phyloP scores from a whole-genome alignment of 208 protist species.

The Phytomonas francai region DNA sequence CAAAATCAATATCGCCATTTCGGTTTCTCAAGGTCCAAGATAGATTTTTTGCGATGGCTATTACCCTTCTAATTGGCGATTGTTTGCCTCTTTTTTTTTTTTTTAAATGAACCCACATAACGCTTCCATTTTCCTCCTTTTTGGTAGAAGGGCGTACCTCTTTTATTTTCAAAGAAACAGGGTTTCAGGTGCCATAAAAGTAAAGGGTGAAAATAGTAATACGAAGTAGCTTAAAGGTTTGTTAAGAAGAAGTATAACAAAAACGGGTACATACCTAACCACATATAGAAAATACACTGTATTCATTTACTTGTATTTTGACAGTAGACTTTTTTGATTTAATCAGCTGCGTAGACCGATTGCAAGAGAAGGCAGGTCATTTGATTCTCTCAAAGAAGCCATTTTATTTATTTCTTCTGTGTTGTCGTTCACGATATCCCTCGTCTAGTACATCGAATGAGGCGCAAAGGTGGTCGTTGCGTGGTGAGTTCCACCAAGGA shows the following conservation, averaged over 20 bases:
- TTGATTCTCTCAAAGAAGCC: background rate
- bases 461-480: slow-evolving; percentile 28
- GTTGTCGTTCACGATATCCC: background rate
- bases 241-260: background rate
- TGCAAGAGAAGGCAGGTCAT: background rate
- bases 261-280: background rate
- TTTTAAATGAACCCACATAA: slow-evolving; percentile 2
- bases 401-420: background rate
- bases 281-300: background rate
- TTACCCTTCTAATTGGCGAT: slow-evolving; percentile 6
- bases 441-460: slow-evolving; percentile 11
- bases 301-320: slow-evolving; percentile 10
- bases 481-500: slow-evolving; percentile 24
- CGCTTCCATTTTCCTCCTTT: background rate
- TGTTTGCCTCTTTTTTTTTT: slow-evolving; percentile 10
- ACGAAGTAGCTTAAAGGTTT: background rate
- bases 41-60: background rate
- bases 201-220: background rate
- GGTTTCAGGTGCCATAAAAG: background rate
- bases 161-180: background rate
- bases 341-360: background rate
- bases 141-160: too few species aligned
- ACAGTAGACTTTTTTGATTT: background rate
- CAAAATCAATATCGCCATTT: background rate
- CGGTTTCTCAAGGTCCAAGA: background rate